These are phyloP conservation scores for Trametes sanguinea DNA, from an alignment of 768 basidiomycete species.

Conservation along the genomic window DNA sequence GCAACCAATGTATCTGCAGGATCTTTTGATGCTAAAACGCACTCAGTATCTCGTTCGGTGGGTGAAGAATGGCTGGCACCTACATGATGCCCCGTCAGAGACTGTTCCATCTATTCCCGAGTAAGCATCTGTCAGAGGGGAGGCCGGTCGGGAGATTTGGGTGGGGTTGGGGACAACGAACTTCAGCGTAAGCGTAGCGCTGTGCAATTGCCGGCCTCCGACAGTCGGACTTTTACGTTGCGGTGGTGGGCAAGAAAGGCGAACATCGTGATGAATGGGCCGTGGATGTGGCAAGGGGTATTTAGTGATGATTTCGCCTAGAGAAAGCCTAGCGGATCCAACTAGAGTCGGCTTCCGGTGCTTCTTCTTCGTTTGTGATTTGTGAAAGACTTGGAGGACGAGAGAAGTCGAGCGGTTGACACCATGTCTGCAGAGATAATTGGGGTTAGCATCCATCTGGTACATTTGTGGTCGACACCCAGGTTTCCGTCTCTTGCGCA, in stretches of 20 bases:
- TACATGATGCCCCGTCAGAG: conserved; percentile 18
- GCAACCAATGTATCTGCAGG: conserved; percentile 23
- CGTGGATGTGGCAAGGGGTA: conserved; percentile 37
- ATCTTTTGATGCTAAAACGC: conserved; percentile 5
- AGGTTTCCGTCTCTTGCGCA: too few relatives aligned
- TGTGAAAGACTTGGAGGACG: conserved; percentile 59
- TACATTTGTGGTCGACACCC: too few relatives aligned
- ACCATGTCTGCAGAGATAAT: conserved; percentile 39
- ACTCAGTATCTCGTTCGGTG: not conserved
- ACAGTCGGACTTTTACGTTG: conserved; percentile 28
- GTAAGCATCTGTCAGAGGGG: not conserved
- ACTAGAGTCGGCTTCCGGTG: conserved; percentile 56
- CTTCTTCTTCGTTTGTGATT: conserved; percentile 64
- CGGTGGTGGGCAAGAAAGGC: conserved; percentile 27
- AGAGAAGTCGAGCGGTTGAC: conserved; percentile 43
- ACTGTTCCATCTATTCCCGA: not conserved
- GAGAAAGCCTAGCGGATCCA: conserved; percentile 49
- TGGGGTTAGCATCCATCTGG: not conserved
- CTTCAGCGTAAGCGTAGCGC: conserved; percentile 25
- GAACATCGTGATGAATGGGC: conserved; percentile 23
- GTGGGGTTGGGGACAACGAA: conserved; percentile 10
- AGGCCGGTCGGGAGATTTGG: not conserved
- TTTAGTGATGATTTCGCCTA: conserved; percentile 55
- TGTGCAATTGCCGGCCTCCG: conserved; percentile 20
- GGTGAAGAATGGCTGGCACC: not conserved